Percentiles rank a stretch among this genome's conserved stretches.
Conservation (phyloP, 495 filamentous ascomycete genomes). For the Astrothelium macrocarpum region DNA sequence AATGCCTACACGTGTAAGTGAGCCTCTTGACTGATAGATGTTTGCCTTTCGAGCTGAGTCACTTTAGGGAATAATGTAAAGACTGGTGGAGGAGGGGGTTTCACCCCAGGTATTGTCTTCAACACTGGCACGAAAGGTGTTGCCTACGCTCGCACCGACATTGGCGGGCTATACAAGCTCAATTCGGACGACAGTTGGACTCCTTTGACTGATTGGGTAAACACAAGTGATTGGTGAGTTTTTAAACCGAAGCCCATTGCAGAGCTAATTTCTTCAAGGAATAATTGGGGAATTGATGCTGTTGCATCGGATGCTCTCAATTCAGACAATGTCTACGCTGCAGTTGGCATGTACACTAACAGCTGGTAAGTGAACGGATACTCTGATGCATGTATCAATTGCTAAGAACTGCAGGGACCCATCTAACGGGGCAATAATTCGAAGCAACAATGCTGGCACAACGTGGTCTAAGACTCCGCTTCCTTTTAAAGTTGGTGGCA, state of each 20-base stretch:
- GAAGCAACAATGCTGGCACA: conserved; percentile 40
- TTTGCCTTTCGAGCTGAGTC: background rate
- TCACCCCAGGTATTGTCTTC: conserved; percentile 50
- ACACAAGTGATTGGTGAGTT: conserved; percentile 30
- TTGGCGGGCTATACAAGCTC: conserved; percentile 51
- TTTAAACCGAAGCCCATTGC: background rate
- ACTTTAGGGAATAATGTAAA: background rate
- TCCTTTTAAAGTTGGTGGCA: conserved; percentile 53
- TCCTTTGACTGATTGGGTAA: conserved; percentile 34
- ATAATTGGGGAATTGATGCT: conserved; percentile 50
- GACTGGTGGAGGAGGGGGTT: conserved; percentile 42
- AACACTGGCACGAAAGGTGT: conserved; percentile 47
- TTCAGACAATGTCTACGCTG: conserved; percentile 45
- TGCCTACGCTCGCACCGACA: conserved; percentile 53
- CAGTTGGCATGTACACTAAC: conserved; percentile 51
- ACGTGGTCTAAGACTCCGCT: conserved; percentile 41
- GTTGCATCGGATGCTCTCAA: conserved; percentile 49
- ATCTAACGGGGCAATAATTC: conserved; percentile 44
- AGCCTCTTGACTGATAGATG: background rate
- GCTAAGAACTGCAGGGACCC: conserved; percentile 36
- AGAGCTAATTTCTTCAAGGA: conserved; percentile 15
- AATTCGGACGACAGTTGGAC: conserved; percentile 48
- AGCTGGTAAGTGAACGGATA: conserved; percentile 33
- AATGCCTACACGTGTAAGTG: conserved; percentile 5
- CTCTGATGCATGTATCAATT: background rate